Percentiles rank a stretch among this genome's conserved stretches.
phyloP scores from a whole-genome alignment of 2,329 filamentous ascomycete genomes.

The Cercospora beticola region DNA sequence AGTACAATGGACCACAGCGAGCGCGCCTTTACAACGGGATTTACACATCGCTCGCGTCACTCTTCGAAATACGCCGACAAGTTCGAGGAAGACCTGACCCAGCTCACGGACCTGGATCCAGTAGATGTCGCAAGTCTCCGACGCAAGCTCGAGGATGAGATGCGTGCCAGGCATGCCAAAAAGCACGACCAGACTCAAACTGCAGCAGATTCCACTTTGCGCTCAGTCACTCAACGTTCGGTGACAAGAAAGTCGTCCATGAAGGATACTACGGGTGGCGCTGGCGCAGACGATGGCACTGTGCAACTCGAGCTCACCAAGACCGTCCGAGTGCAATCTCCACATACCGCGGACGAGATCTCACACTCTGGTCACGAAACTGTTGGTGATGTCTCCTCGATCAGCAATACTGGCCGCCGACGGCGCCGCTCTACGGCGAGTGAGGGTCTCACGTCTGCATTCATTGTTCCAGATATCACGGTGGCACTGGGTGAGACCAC shows the following conservation, averaged over 20 bases:
- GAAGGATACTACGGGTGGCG: constrained; percentile 48
- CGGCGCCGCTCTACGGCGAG: constrained; percentile 48
- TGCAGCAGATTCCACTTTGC: constrained; percentile 42
- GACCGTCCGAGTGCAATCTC: constrained; percentile 40
- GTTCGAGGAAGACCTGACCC: constrained; percentile 46
- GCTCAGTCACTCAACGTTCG: constrained; percentile 42
- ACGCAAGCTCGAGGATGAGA: constrained; percentile 56
- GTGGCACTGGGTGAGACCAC: constrained; percentile 37
- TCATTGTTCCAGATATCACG: constrained; percentile 64
- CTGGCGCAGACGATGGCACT: constrained; percentile 37
- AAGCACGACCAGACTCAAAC: constrained; percentile 3
- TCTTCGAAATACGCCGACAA: constrained; percentile 11
- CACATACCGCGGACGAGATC: constrained; percentile 36
- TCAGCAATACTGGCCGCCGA: constrained; percentile 50
- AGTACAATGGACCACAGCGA: not conserved
- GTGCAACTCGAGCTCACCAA: constrained; percentile 34
- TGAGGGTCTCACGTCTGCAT: constrained; percentile 59
- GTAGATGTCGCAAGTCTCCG: constrained; percentile 55
- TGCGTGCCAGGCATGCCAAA: constrained; percentile 9
- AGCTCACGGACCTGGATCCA: constrained; percentile 56
- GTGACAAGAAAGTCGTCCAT: constrained; percentile 56
- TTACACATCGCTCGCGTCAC: constrained; percentile 13
- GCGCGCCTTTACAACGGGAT: not conserved
- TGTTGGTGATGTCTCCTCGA: constrained; percentile 46
- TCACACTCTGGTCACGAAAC: constrained; percentile 31